Conservation (phyloP, 768 basidiomycete genomes). For the Lyophyllum semitale region DNA sequence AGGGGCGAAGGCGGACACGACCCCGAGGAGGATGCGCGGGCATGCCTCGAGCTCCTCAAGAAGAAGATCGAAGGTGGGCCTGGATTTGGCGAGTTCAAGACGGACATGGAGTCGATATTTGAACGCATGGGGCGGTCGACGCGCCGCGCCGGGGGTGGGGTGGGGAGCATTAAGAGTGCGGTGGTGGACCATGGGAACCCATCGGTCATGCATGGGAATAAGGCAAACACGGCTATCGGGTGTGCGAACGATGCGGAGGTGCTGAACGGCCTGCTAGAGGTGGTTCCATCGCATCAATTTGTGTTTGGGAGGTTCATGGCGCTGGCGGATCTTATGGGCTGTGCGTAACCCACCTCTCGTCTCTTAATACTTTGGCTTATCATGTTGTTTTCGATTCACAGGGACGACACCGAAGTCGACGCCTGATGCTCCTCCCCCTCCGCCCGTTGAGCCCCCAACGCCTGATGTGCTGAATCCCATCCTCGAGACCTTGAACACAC, state of each 20-base stretch:
- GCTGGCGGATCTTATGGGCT: conserved; percentile 79
- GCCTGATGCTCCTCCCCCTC: conserved; percentile 34
- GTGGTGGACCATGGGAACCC: conserved; percentile 90
- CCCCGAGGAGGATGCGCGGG: conserved; percentile 91
- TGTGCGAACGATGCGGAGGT: conserved; percentile 82
- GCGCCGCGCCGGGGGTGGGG: conserved; percentile 33
- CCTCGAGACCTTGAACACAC: conserved; percentile 58
- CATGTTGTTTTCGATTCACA: conserved; percentile 22
- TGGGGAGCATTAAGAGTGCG: conserved; percentile 52
- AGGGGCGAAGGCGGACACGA: conserved; percentile 87
- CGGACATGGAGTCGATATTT: conserved; percentile 86
- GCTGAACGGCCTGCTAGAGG: conserved; percentile 63
- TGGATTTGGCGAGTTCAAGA: conserved; percentile 86
- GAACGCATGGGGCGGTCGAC: conserved; percentile 72
- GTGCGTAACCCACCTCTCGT: conserved; percentile 45
- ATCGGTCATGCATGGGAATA: conserved; percentile 79
- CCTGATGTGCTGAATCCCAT: conserved; percentile 33
- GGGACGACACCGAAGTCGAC: conserved; percentile 64
- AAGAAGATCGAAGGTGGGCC: conserved; percentile 78
- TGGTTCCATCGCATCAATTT: conserved; percentile 71
- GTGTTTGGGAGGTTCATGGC: conserved; percentile 83
- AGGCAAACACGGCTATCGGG: conserved; percentile 74
- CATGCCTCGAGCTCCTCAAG: conserved; percentile 81
- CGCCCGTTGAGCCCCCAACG: conserved; percentile 30
- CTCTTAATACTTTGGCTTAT: neutral